Evolutionary conservation across 1,284 basidiomycete species (phyloP).

Genomic region (Marasmius oreades): DNA sequence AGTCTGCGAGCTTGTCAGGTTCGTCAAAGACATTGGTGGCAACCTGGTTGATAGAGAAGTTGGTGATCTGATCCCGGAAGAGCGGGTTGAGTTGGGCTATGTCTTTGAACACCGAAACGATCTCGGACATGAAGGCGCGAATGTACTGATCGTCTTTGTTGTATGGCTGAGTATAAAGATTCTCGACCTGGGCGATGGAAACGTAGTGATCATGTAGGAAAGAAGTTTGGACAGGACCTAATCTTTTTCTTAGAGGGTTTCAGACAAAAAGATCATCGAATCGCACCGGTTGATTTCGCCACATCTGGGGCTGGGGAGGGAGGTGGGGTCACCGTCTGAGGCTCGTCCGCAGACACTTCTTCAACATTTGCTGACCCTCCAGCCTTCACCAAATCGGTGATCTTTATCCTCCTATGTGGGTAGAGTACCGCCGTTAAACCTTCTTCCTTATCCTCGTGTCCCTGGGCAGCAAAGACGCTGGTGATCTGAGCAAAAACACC

Average conservation of each 20-base stretch:
- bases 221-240: slow-evolving; percentile 74
- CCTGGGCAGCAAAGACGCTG: slow-evolving; percentile 80
- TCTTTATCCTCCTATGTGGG: slow-evolving; percentile 89
- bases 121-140: slow-evolving; percentile 94
- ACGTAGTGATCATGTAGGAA: slow-evolving; percentile 90
- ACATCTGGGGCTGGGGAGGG: slow-evolving; percentile 36
- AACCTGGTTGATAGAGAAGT: slow-evolving; percentile 94
- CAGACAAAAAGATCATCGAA: background rate
- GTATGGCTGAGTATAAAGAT: slow-evolving; percentile 79
- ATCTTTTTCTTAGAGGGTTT: background rate
- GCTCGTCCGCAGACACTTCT: slow-evolving; percentile 41
- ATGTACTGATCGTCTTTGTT: slow-evolving; percentile 94
- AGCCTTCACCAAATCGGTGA: slow-evolving; percentile 82
- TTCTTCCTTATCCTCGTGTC: slow-evolving; percentile 71
- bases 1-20: slow-evolving; percentile 97
- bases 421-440: slow-evolving; percentile 94
- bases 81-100: slow-evolving; percentile 96
- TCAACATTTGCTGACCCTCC: slow-evolving; percentile 35
- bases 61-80: slow-evolving; percentile 97
- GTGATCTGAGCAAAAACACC: slow-evolving; percentile 99
- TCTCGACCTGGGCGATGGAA: slow-evolving; percentile 90
- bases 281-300: background rate
- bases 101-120: slow-evolving; percentile 98
- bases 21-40: slow-evolving; percentile 98
- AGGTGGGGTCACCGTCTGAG: slow-evolving; percentile 47